phyloP scores from a whole-genome alignment of 805 yeast genomes.

The Ogataea paraovalis region DNA sequence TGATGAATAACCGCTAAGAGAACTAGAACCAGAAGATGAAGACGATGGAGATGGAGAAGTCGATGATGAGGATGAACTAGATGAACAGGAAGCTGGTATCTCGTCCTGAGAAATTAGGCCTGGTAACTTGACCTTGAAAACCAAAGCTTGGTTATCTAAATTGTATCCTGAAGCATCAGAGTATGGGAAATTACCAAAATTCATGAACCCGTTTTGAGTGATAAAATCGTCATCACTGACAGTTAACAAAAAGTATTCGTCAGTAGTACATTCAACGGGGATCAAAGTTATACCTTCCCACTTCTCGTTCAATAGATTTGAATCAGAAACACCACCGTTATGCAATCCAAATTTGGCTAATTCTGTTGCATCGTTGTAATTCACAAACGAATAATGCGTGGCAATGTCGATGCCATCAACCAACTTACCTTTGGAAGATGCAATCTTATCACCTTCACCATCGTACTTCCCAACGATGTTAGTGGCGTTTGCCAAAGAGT shows the following conservation, averaged over 20 bases:
- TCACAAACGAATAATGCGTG: constrained; percentile 25
- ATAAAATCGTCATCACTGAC: constrained; percentile 30
- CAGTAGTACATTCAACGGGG: constrained; percentile 29
- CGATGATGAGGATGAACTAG: constrained; percentile 3
- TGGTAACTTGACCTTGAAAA: constrained; percentile 29
- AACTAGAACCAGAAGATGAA: background rate
- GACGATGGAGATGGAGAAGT: constrained; percentile 3
- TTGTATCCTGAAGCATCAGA: constrained; percentile 24
- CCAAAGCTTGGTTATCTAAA: constrained; percentile 29
- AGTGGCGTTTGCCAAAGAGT: constrained; percentile 26
- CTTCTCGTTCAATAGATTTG: constrained; percentile 27
- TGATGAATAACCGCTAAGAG: background rate
- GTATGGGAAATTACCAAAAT: constrained; percentile 24
- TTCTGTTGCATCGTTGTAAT: constrained; percentile 24
- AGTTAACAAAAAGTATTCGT: constrained; percentile 26
- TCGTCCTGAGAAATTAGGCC: constrained; percentile 11
- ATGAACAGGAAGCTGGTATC: constrained; percentile 7
- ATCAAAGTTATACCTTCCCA: constrained; percentile 32
- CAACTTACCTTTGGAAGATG: constrained; percentile 24
- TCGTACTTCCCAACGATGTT: constrained; percentile 29
- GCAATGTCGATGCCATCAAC: constrained; percentile 23
- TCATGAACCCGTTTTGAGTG: constrained; percentile 28
- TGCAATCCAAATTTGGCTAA: constrained; percentile 30
- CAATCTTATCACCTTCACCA: constrained; percentile 22
- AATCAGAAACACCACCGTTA: constrained; percentile 30